phyloP scores from a whole-genome alignment of 352 stramenopile species.

The Phytophthora tubulina region DNA sequence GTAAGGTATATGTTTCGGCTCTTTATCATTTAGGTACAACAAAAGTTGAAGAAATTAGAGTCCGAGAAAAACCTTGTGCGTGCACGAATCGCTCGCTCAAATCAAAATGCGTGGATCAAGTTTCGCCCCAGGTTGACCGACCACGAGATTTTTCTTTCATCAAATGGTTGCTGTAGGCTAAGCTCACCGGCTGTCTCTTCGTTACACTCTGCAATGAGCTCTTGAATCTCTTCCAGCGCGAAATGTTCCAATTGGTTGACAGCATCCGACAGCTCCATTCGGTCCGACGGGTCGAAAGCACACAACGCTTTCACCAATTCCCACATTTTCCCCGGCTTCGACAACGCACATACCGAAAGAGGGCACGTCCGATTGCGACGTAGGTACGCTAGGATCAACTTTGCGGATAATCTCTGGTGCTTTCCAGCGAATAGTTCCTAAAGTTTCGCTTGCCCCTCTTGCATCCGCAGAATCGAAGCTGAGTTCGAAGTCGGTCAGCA shows the following conservation, averaged over 20 bases:
- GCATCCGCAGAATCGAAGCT: constrained; percentile 22
- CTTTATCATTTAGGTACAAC: too few relatives aligned
- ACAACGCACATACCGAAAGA: constrained; percentile 20
- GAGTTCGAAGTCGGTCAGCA: constrained; percentile 26
- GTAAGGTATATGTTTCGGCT: too few relatives aligned
- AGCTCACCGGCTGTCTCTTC: not conserved
- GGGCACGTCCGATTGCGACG: constrained; percentile 1
- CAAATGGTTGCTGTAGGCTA: too few relatives aligned
- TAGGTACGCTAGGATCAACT: not conserved
- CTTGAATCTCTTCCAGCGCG: constrained; percentile 22
- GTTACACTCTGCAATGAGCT: constrained; percentile 15
- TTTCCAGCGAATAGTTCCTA: constrained; percentile 24
- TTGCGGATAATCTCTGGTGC: constrained; percentile 20
- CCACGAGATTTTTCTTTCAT: too few relatives aligned
- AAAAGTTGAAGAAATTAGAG: too few relatives aligned
- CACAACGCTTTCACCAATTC: constrained; percentile 18
- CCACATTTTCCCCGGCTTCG: constrained; percentile 19
- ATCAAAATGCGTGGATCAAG: too few relatives aligned
- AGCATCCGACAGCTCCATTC: constrained; percentile 13
- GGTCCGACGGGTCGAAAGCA: constrained; percentile 17
- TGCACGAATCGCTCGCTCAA: too few relatives aligned
- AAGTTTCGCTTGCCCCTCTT: constrained; percentile 9
- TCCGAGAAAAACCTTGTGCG: too few relatives aligned
- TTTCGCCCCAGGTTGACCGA: too few relatives aligned
- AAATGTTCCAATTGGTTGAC: constrained; percentile 16